These are phyloP conservation scores for Phytophthora pini DNA, from an alignment of 352 stramenopile genomes.

Conservation along the genomic window DNA sequence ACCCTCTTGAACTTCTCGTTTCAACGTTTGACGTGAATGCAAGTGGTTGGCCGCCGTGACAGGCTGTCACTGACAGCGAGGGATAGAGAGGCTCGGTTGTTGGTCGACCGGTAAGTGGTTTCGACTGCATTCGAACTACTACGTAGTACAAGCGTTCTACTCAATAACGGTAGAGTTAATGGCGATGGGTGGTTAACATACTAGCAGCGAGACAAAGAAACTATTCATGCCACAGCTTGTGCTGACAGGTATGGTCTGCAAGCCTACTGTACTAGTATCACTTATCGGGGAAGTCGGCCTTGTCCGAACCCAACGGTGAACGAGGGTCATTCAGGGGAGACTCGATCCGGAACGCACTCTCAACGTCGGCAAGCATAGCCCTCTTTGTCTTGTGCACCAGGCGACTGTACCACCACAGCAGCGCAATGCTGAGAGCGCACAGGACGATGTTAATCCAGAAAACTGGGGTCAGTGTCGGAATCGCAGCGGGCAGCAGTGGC, in stretches of 20 bases:
- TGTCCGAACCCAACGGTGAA: slow-evolving; percentile 50
- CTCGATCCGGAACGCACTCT: slow-evolving; percentile 35
- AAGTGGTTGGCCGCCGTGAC: background rate
- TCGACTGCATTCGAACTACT: background rate
- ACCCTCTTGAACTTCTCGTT: no score
- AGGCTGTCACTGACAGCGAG: no score
- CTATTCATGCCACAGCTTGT: slow-evolving; percentile 1
- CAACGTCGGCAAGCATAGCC: slow-evolving; percentile 46
- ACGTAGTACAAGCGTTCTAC: slow-evolving; percentile 1
- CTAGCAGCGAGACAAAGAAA: background rate
- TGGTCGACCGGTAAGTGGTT: no score
- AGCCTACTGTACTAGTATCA: background rate
- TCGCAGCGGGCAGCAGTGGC: slow-evolving; percentile 62
- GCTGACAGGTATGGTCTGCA: background rate
- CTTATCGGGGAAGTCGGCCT: slow-evolving; percentile 34
- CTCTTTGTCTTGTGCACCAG: slow-evolving; percentile 56
- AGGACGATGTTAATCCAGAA: slow-evolving; percentile 78
- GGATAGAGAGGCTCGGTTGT: no score
- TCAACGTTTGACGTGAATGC: background rate
- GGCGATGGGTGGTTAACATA: slow-evolving; percentile 7
- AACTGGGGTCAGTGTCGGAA: slow-evolving; percentile 67
- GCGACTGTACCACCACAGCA: slow-evolving; percentile 66
- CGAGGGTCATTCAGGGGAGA: slow-evolving; percentile 38
- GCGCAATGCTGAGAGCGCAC: slow-evolving; percentile 55
- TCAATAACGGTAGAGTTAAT: background rate